Conservation (phyloP, 2,329 filamentous ascomycete species). For the Hawksworthiomyces lignivorus region DNA sequence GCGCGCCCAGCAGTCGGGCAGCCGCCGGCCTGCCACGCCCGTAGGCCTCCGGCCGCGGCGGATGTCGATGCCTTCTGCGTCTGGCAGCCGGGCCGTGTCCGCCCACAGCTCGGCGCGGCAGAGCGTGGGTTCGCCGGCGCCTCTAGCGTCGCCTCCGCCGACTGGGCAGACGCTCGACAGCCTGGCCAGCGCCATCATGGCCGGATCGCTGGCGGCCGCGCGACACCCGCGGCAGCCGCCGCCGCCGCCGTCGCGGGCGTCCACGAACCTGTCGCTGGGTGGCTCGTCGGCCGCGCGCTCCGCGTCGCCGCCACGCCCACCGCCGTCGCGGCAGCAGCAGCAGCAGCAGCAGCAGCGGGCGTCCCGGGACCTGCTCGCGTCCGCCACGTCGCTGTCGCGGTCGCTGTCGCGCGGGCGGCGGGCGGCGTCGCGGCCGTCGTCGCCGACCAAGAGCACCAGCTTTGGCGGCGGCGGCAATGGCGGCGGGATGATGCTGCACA, state of each 20-base stretch:
- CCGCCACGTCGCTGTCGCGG: conserved; percentile 21
- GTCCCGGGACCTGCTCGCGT: conserved; percentile 31
- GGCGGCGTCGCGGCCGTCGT: conserved; percentile 18
- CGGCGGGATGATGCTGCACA: conserved; percentile 47
- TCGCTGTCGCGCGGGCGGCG: not conserved
- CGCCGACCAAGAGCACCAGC: too few relatives aligned
- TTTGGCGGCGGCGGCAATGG: conserved; percentile 20
- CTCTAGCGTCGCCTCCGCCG: not conserved
- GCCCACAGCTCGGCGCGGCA: too few relatives aligned
- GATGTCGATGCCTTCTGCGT: too few relatives aligned
- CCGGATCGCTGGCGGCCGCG: conserved; percentile 62
- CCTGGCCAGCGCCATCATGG: conserved; percentile 67
- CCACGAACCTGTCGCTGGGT: too few relatives aligned
- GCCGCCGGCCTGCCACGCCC: too few relatives aligned
- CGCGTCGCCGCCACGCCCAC: conserved; percentile 24
- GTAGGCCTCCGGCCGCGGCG: too few relatives aligned
- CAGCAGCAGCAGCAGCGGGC: conserved; percentile 9
- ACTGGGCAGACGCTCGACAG: conserved; percentile 38
- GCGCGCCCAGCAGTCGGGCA: too few relatives aligned
- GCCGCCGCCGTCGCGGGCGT: conserved; percentile 24
- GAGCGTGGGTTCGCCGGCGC: not conserved
- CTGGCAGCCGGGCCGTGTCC: too few relatives aligned
- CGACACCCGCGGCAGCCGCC: conserved; percentile 42
- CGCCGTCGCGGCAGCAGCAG: conserved; percentile 23
- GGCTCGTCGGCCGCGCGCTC: not conserved